Conservation (phyloP, 495 filamentous ascomycete genomes). For the Darksidea phi region DNA sequence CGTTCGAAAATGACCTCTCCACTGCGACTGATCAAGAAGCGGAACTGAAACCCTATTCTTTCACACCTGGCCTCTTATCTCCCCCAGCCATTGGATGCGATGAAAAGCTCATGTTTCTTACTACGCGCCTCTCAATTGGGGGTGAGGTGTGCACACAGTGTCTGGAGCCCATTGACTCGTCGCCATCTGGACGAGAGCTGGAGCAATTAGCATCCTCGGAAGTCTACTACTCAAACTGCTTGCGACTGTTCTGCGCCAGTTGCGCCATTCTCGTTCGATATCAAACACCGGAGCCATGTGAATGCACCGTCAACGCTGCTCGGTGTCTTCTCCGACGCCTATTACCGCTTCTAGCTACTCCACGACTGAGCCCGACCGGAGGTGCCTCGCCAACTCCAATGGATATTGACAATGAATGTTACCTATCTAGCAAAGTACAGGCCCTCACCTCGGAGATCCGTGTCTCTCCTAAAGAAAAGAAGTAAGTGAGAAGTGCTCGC, state of each 20-base stretch:
- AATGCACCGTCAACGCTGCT: not conserved
- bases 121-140: not conserved
- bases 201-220: not conserved
- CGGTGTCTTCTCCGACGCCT: not conserved
- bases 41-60: no score
- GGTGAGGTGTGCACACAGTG: conserved; percentile 1
- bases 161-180: not conserved
- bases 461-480: conserved; percentile 2
- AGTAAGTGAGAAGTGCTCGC: not conserved
- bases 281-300: not conserved
- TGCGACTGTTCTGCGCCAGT: not conserved
- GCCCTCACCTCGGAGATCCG: conserved; percentile 34
- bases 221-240: not conserved
- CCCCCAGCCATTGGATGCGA: not conserved
- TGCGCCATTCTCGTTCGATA: conserved; percentile 1
- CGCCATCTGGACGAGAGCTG: not conserved
- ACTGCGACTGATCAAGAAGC: no score
- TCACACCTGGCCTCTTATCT: not conserved
- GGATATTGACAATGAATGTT: not conserved
- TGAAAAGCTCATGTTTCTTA: not conserved
- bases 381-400: not conserved
- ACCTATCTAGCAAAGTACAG: conserved; percentile 16
- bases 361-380: not conserved
- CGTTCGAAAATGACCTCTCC: no score
- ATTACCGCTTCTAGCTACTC: not conserved